These are phyloP conservation scores for Colletotrichum sansevieriae DNA, from an alignment of 2,329 filamentous ascomycete genomes.

Conservation along the genomic window DNA sequence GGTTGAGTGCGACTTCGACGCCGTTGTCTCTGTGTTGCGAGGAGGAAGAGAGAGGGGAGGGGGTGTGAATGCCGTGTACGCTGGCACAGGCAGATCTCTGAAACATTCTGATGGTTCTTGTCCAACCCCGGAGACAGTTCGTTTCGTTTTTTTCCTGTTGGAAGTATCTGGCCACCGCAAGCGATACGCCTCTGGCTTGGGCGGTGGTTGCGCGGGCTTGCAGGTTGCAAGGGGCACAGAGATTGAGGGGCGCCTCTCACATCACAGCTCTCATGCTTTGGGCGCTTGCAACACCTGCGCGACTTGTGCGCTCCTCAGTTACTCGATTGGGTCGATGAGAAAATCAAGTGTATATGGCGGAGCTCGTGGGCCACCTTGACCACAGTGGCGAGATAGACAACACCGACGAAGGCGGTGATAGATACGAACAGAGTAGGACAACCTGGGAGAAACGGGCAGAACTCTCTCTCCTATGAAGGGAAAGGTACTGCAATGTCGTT, in stretches of 20 bases:
- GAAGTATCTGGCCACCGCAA: conserved; percentile 7
- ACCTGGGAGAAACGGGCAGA: neutral
- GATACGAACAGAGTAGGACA: too few relatives aligned
- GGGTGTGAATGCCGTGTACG: conserved; percentile 27
- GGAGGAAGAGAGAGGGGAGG: neutral
- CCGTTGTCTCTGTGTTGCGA: conserved; percentile 7
- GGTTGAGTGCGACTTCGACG: neutral
- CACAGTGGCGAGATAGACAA: too few relatives aligned
- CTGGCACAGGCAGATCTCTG: conserved; percentile 10
- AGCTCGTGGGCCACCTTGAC: too few relatives aligned
- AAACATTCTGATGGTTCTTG: conserved; percentile 24
- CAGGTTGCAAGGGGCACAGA: neutral
- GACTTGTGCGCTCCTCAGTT: neutral
- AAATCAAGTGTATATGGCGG: too few relatives aligned
- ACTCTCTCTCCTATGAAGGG: neutral
- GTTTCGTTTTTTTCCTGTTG: conserved; percentile 10
- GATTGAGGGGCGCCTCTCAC: conserved; percentile 7
- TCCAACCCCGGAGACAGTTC: conserved; percentile 10
- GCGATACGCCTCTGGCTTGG: conserved; percentile 8
- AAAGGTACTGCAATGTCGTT: neutral
- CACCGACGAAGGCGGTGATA: too few relatives aligned
- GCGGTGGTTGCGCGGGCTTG: conserved; percentile 10
- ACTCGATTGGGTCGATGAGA: too few relatives aligned
- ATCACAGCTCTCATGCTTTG: conserved; percentile 5
- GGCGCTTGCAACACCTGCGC: neutral